Base-by-base conservation (phyloP, 371 early-diverging fungal genomes). In the Apophysomyces trapeziformis region DNA sequence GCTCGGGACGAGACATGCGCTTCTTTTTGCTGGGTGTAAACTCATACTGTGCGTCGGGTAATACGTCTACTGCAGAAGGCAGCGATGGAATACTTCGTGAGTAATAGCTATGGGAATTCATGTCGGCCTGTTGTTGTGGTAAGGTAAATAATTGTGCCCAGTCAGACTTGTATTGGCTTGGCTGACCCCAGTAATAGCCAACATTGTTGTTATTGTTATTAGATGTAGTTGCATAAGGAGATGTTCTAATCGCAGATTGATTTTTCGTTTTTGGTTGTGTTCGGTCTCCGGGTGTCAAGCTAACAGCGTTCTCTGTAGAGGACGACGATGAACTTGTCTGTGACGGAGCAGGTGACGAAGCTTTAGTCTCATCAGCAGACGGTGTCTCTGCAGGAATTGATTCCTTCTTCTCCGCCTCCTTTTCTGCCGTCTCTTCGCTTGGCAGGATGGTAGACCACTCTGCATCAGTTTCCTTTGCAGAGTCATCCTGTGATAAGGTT, bases 1-100 rank as follows among this genome's bases (percentile, higher is more conserved):
- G 62, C 58, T 79, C 72, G 1, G 60, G 50, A 47, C 80, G 80
- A 35, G 71, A 69, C 71, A 79, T 68, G 35, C 60, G 63, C 50
- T 76, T 73, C 58, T 72, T 79, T 21, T 50, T 50, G 54, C 11
- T 16, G 41, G 41, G 13, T 50, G 21, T 9, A 11, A 21, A 50
- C 5, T 50, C 54, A 50, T 50, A 50, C 21, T 50, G 54, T 21
- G 16, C 21, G 5, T 50, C 54, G 21, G 54, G 54, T 21, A 50
- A 50, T 7, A 50, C 54, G 21, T 50, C 54, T 50, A 50, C 54
- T 50, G 54, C 21, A 21, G 54, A 50, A 8, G 54, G 54, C 16
- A 50, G 16, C 16, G 54, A 50, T 50, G 54, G n/a, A 21, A 50
- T 50, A 26, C 54, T 50, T n/a, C 54, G 54, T 18, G 54, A 50